Evolutionary conservation across 169 alveolate genomes (phyloP), one percentile per base, ranked within the genome.

Genomic region (Cryptosporidium canis): DNA sequence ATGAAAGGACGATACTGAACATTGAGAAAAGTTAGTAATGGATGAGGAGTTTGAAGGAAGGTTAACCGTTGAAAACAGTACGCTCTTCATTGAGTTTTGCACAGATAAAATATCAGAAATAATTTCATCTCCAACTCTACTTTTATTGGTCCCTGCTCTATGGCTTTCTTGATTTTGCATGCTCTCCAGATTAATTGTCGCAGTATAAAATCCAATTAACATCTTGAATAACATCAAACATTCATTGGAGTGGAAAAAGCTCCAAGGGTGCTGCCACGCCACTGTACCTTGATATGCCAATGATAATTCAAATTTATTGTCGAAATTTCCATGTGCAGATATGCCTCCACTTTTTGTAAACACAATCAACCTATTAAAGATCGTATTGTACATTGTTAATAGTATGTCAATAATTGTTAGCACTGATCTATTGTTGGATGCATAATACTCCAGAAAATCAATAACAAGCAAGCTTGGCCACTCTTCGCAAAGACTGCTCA

Each of bases 211-310:
- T 7, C 87, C 87, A 41, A 77, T 77, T 24, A 77, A 58, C 87
- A 77, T 77, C 64, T 77, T 77, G 45, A 37, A 77, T 27, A 77
- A 44, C 55, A 61, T 41, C 14, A 77, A 58, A n/a, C 87, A 77
- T n/a, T 77, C 87, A 27, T 77, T 55, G 8, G 87, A 77, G 24
- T 77, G 87, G 24, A 77, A 77, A 39, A 77, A 77, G 43, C 87
- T 77, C 87, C 87, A 77, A 5, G 87, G 87, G 27, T 77, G 87
- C 21, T 77, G 87, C 87, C 87, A 77, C 12, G 87, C 45, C 7
- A 77, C 87, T 39, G 77, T 77, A 3, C 87, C 87, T 63, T 77
- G 87, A 63, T 77, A 77, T 14, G 77, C 61, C n/a, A 77, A 29
- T 56, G 87, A 41, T 58, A 77, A 24, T 14, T 77, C 87, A 77